Conservation (phyloP, 2,329 filamentous ascomycete genomes). For the Dothiorella sarmentorum region DNA sequence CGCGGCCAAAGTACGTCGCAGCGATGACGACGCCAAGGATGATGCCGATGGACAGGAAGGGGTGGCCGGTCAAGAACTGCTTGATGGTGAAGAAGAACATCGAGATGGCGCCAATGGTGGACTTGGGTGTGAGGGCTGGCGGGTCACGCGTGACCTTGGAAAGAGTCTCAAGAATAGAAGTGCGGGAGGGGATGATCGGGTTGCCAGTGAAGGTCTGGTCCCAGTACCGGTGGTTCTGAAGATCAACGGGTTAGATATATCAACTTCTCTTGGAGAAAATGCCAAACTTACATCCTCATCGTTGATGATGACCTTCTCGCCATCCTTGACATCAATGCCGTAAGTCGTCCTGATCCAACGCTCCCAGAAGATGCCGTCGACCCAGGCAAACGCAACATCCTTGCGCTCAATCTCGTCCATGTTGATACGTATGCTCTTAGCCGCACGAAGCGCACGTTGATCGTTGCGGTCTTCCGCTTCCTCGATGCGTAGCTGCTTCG, state of each 20-base stretch:
- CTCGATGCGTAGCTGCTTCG: slow-evolving; percentile 92
- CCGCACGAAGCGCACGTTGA: slow-evolving; percentile 76
- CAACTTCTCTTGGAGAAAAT: not conserved
- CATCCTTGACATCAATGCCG: slow-evolving; percentile 78
- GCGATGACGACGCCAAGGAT: slow-evolving; percentile 56
- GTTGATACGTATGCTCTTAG: slow-evolving; percentile 87
- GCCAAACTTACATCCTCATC: slow-evolving; percentile 80
- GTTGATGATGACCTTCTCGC: slow-evolving; percentile 92
- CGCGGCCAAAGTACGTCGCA: slow-evolving; percentile 34
- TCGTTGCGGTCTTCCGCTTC: slow-evolving; percentile 93
- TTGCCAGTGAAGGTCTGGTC: slow-evolving; percentile 86
- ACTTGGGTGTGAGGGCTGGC: slow-evolving; percentile 70
- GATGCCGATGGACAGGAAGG: slow-evolving; percentile 50
- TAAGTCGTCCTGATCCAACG: slow-evolving; percentile 95
- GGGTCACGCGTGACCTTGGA: slow-evolving; percentile 66
- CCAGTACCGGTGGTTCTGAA: slow-evolving; percentile 88
- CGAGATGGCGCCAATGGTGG: slow-evolving; percentile 69
- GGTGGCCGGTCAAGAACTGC: slow-evolving; percentile 43
- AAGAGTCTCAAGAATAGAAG: slow-evolving; percentile 84
- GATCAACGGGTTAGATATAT: slow-evolving; percentile 6
- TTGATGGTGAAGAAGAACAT: slow-evolving; percentile 59
- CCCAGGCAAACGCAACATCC: slow-evolving; percentile 93
- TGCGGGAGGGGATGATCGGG: slow-evolving; percentile 82
- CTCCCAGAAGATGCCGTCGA: slow-evolving; percentile 96
- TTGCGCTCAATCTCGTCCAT: slow-evolving; percentile 85